These are phyloP conservation scores for Mortierella sp. DNA, from an alignment of 371 early-diverging fungal species.

Conservation along the genomic window DNA sequence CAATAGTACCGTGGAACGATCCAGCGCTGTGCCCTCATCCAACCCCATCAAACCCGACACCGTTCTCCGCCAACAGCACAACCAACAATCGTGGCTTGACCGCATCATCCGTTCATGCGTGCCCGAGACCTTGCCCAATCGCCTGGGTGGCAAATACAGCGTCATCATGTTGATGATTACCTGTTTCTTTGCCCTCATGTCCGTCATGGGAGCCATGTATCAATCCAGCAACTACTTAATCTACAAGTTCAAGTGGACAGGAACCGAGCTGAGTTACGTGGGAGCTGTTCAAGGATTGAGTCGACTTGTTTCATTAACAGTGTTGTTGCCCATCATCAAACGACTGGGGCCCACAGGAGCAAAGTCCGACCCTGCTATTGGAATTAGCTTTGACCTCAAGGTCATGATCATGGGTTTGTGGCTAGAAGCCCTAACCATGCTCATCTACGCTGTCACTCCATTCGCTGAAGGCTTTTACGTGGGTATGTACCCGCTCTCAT, in stretches of 20 bases:
- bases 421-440: conserved; percentile 25
- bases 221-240: conserved; percentile 24
- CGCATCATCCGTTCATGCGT: neutral
- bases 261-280: conserved; percentile 18
- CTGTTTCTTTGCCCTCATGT: conserved; percentile 13
- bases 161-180: conserved; percentile 21
- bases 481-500: conserved; percentile 1
- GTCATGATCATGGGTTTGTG: conserved; percentile 24
- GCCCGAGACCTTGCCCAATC: conserved; percentile 32
- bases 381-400: conserved; percentile 37
- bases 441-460: conserved; percentile 24
- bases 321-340: conserved; percentile 28
- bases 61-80: neutral
- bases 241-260: conserved; percentile 37
- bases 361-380: conserved; percentile 1
- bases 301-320: conserved; percentile 26
- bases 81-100: conserved; percentile 7
- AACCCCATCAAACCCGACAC: neutral
- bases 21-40: neutral
- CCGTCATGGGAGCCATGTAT: conserved; percentile 12
- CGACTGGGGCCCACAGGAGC: neutral
- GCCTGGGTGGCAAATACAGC: conserved; percentile 35
- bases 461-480: conserved; percentile 42
- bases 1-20: too few relatives aligned
- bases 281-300: conserved; percentile 28